phyloP scores from a whole-genome alignment of 805 yeast genomes.

The Lachancea sp. region DNA sequence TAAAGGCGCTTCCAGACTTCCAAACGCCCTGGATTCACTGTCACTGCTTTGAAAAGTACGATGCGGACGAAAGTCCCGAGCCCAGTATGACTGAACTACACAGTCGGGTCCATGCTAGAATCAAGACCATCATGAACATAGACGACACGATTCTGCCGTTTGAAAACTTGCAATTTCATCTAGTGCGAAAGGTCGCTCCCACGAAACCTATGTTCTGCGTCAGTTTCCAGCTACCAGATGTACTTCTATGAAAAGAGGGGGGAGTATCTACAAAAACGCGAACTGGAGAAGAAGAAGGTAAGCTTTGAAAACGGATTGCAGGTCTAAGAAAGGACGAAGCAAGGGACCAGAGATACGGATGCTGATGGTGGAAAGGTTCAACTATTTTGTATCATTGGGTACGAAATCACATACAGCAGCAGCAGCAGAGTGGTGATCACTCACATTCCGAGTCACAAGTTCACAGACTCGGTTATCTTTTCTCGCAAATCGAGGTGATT shows the following conservation, averaged over 20 bases:
- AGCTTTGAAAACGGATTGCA: no score
- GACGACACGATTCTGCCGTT: slow-evolving; percentile 44
- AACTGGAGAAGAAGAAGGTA: no score
- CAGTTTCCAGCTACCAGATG: slow-evolving; percentile 63
- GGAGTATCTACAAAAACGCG: no score
- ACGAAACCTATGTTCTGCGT: slow-evolving; percentile 95
- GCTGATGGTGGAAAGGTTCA: no score
- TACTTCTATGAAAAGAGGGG: slow-evolving; percentile 42
- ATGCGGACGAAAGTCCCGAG: slow-evolving; percentile 59
- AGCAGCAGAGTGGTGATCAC: no score
- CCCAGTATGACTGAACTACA: slow-evolving; percentile 65
- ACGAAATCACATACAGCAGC: no score
- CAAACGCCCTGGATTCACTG: slow-evolving; percentile 73
- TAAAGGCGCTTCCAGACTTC: slow-evolving; percentile 37
- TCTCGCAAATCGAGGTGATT: no score
- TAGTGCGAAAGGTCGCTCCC: slow-evolving; percentile 92
- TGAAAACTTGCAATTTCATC: slow-evolving; percentile 54
- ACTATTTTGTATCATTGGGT: no score
- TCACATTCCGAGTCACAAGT: no score
- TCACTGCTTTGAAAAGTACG: slow-evolving; percentile 87
- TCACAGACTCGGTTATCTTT: no score
- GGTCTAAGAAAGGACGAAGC: no score
- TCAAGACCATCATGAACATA: slow-evolving; percentile 38
- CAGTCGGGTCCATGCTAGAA: slow-evolving; percentile 53
- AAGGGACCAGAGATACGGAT: no score